phyloP scores from a whole-genome alignment of 805 yeast genomes.

The Yarrowia hollandica region DNA sequence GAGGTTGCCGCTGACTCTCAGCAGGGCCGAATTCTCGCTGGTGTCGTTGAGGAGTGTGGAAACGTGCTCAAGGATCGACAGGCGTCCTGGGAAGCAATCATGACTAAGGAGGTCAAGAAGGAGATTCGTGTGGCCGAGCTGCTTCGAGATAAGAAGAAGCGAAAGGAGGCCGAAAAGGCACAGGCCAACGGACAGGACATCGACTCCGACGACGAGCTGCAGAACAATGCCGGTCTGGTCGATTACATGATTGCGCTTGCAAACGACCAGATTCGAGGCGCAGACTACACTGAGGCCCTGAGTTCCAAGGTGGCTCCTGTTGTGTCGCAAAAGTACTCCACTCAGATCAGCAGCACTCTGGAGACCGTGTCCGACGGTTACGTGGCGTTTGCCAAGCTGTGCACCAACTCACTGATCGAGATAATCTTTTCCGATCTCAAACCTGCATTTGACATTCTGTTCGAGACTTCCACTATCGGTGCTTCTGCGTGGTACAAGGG shows the following conservation, averaged over 20 bases:
- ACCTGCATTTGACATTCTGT: constrained; percentile 60
- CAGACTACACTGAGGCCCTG: constrained; percentile 68
- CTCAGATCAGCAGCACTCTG: constrained; percentile 57
- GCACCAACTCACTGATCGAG: constrained; percentile 55
- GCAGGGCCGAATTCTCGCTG: constrained; percentile 74
- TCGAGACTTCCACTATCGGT: constrained; percentile 49
- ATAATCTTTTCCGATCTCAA: constrained; percentile 72
- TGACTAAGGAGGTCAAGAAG: constrained; percentile 54
- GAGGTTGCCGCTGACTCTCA: constrained; percentile 85
- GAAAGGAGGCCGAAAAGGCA: constrained; percentile 27
- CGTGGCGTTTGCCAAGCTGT: constrained; percentile 68
- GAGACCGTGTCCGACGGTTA: constrained; percentile 74
- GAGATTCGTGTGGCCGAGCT: constrained; percentile 37
- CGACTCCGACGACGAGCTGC: constrained; percentile 44
- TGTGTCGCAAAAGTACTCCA: constrained; percentile 63
- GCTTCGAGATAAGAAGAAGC: constrained; percentile 39
- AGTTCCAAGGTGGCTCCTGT: constrained; percentile 63
- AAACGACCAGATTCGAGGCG: constrained; percentile 76
- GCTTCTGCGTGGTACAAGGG: constrained; percentile 69
- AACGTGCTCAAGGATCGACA: constrained; percentile 61
- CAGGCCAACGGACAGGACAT: constrained; percentile 35
- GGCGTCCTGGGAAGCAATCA: constrained; percentile 56
- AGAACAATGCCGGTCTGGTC: constrained; percentile 64
- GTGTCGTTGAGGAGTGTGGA: constrained; percentile 73
- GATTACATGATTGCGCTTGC: constrained; percentile 83